Conservation (phyloP, 345 rosid genomes). For the Hypericum perforatum region DNA sequence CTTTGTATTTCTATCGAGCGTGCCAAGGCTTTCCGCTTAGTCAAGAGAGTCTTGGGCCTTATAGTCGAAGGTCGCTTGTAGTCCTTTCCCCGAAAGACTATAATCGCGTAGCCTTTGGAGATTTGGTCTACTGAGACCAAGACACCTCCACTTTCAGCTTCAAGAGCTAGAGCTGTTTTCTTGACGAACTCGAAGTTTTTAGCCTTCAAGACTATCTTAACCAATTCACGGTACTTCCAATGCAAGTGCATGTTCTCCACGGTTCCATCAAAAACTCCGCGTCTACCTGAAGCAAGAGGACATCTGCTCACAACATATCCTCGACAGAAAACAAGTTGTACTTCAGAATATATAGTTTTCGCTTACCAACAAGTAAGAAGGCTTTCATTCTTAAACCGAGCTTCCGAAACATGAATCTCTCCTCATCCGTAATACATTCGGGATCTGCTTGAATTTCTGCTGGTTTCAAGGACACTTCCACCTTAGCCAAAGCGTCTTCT, state of each 20-base stretch:
- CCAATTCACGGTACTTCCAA: slow-evolving; percentile 87
- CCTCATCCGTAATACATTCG: slow-evolving; percentile 78
- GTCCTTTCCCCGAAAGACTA: slow-evolving; percentile 79
- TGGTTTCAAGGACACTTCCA: slow-evolving; percentile 65
- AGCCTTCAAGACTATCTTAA: slow-evolving; percentile 71
- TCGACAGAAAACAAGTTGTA: slow-evolving; percentile 2
- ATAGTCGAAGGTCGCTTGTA: slow-evolving; percentile 68
- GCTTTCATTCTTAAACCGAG: slow-evolving; percentile 93
- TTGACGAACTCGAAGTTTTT: slow-evolving; percentile 63
- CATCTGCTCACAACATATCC: slow-evolving; percentile 12
- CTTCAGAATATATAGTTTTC: slow-evolving; percentile 6
- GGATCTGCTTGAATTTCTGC: slow-evolving; percentile 59
- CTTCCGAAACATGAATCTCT: slow-evolving; percentile 96
- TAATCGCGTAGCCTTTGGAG: slow-evolving; percentile 84
- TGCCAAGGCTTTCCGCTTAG: slow-evolving; percentile 95
- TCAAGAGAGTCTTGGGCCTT: slow-evolving; percentile 82
- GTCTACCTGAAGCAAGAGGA: slow-evolving; percentile 54
- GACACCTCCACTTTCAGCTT: slow-evolving; percentile 92
- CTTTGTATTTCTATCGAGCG: slow-evolving; percentile 92
- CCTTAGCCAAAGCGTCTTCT: slow-evolving; percentile 63
- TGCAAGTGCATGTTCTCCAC: slow-evolving; percentile 98
- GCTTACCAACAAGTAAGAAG: slow-evolving; percentile 80
- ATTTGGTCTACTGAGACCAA: slow-evolving; percentile 82
- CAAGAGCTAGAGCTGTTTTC: slow-evolving; percentile 82
- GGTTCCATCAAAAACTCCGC: slow-evolving; percentile 93